Evolutionary conservation across 495 filamentous ascomycete species (phyloP).

Genomic region (Penicillium paxilli): DNA sequence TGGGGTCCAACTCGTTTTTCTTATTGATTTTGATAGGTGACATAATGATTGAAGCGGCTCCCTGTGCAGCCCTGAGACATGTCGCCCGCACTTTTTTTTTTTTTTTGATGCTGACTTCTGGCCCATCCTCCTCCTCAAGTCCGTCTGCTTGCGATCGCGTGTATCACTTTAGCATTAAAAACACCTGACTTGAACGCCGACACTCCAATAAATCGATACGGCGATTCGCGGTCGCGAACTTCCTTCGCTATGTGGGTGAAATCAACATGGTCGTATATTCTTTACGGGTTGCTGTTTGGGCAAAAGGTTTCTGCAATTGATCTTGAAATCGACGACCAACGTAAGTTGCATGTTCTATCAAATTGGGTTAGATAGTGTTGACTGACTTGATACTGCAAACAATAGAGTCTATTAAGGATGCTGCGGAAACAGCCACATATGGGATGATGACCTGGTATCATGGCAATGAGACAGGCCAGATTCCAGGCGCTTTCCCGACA

Average conservation of each 20-base stretch:
- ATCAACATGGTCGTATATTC: not conserved
- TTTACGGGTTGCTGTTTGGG: not conserved
- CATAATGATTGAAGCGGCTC: not conserved
- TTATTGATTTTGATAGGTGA: not conserved
- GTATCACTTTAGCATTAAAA: no score
- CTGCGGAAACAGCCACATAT: slow-evolving; percentile 11
- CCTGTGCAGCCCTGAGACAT: not conserved
- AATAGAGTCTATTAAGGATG: slow-evolving; percentile 19
- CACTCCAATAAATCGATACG: not conserved
- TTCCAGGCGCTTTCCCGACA: slow-evolving; percentile 16
- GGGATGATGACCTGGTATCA: slow-evolving; percentile 19
- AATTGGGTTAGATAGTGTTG: not conserved
- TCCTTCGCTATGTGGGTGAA: not conserved
- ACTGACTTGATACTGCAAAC: not conserved
- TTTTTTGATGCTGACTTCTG: not conserved
- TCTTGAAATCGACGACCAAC: not conserved
- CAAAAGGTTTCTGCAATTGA: not conserved
- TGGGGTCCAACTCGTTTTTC: not conserved
- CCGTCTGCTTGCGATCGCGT: no score
- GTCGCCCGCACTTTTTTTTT: not conserved
- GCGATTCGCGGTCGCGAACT: not conserved
- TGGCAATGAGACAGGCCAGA: slow-evolving; percentile 19
- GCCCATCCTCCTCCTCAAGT: not conserved
- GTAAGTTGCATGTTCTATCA: not conserved
- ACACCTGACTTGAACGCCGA: no score